Evolutionary conservation across 2,329 filamentous ascomycete species (phyloP).

Genomic region (Talaromyces funiculosus): DNA sequence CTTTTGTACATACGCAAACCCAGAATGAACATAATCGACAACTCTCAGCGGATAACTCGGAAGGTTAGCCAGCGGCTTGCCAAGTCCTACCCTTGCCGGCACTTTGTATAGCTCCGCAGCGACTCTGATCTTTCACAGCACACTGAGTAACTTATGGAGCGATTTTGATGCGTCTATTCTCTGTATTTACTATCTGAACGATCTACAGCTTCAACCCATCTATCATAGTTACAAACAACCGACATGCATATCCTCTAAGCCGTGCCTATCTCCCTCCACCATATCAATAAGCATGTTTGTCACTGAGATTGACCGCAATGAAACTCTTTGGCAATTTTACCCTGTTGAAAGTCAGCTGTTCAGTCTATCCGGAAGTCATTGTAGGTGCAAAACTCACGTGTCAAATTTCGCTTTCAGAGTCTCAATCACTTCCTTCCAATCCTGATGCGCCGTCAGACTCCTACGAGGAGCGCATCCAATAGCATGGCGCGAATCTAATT

Average conservation of each 20-base stretch:
- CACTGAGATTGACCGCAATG: constrained; percentile 47
- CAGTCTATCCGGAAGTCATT: constrained; percentile 3
- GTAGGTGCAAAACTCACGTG: constrained; percentile 57
- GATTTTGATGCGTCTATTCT: not conserved
- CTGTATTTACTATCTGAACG: not conserved
- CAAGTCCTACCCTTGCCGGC: not conserved
- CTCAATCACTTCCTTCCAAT: constrained; percentile 97
- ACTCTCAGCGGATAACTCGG: not conserved
- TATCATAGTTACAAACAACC: not conserved
- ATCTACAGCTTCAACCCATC: not conserved
- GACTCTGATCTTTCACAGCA: not conserved
- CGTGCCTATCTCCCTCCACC: not conserved
- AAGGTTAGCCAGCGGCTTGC: not conserved
- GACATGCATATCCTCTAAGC: not conserved
- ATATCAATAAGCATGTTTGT: constrained; percentile 30
- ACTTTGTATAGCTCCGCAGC: too few relatives aligned
- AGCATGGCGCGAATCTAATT: constrained; percentile 91
- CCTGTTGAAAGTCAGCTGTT: constrained; percentile 21
- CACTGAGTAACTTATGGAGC: not conserved
- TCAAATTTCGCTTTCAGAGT: constrained; percentile 92
- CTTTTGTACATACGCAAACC: not conserved
- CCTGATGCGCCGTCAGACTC: constrained; percentile 80
- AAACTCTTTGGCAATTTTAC: constrained; percentile 50
- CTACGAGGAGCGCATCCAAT: constrained; percentile 90
- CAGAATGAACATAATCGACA: not conserved